Percentiles rank a stretch among this genome's conserved stretches.
phyloP scores from a whole-genome alignment of 2,329 filamentous ascomycete species.

The Mollisia scopiformis region DNA sequence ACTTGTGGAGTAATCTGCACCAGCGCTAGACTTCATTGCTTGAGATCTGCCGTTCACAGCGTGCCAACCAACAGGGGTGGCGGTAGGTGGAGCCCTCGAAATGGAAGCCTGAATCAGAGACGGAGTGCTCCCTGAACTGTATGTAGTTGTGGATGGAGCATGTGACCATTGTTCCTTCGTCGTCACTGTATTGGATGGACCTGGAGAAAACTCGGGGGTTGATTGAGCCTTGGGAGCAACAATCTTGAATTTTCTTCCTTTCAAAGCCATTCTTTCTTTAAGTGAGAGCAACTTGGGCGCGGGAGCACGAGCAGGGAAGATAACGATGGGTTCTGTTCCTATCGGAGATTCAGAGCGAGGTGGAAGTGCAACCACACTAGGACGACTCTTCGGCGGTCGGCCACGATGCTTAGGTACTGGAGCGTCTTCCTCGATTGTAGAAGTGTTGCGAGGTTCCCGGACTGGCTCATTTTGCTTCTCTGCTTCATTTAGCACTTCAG shows the following conservation, averaged over 20 bases:
- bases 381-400: slow-evolving; percentile 27
- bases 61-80: slow-evolving; percentile 4
- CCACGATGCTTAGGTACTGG: slow-evolving; percentile 14
- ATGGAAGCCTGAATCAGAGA: slow-evolving; percentile 10
- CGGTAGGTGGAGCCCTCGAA: slow-evolving; percentile 10
- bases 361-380: not conserved
- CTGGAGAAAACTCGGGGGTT: not conserved
- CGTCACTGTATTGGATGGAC: not conserved
- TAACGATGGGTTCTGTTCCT: not conserved
- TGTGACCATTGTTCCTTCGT: not conserved
- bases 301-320: not conserved
- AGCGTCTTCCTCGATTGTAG: not conserved
- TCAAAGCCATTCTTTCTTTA: slow-evolving; percentile 34
- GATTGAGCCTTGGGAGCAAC: slow-evolving; percentile 22
- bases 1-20: not conserved
- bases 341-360: not conserved
- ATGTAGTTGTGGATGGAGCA: not conserved
- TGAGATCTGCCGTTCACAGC: not conserved
- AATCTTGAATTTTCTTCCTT: slow-evolving; percentile 34
- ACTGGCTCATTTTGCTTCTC: not conserved
- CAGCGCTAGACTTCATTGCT: not conserved
- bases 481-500: not conserved
- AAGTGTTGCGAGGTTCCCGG: not conserved
- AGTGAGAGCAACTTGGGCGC: slow-evolving; percentile 29
- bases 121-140: slow-evolving; percentile 13